Evolutionary conservation across 352 stramenopile genomes (phyloP), one percentile per base, ranked within the genome.

Genomic region (Globisporangium cystogenes): DNA sequence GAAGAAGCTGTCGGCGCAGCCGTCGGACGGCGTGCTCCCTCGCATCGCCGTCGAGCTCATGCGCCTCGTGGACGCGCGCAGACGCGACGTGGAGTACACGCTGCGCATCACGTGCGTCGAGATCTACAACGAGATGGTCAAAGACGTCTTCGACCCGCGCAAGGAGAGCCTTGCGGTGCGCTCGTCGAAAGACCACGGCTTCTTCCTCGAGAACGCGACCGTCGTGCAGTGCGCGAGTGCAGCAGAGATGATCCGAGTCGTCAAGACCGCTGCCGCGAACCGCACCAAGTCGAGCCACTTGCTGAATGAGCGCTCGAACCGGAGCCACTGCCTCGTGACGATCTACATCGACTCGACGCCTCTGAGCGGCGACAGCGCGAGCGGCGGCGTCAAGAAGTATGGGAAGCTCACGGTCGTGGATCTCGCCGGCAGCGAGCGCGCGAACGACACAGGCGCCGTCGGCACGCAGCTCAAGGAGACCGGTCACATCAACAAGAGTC

Each of bases 351-450:
- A 90, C 49, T 71, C 74, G 4, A 56, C 53, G 12, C 77, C 77
- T 4, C 16, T 77, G 11, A 50, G 62, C 16, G 26, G 20, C 8
- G 5, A n/a, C 20, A 43, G 26, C 4, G 48, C 3, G 4, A 65
- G 44, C 21, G 43, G 58, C 11, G 43, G 23, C 23, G 55, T 66
- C 1, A 83, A 84, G 41, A 80, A 72, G 35, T 89, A 89, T 50
- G 77, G 80, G 47, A 89, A 89, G 53, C 63, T 91, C 36, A 89
- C 77, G 10, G 77, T 91, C 37, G 80, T 90, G 11, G 80, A 90
- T 60, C 51, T 90, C 26, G 80, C 80, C 10, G 80, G 76, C 0
- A 90, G 80, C 42, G 80, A 90, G 42, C 76, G 76, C 4, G 80
- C 51, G 21, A 81, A 74, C 20, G 77, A 89, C 49, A 86, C 80